Conservation (phyloP, 108 stramenopile species). For the Nannochloropsis salina region DNA sequence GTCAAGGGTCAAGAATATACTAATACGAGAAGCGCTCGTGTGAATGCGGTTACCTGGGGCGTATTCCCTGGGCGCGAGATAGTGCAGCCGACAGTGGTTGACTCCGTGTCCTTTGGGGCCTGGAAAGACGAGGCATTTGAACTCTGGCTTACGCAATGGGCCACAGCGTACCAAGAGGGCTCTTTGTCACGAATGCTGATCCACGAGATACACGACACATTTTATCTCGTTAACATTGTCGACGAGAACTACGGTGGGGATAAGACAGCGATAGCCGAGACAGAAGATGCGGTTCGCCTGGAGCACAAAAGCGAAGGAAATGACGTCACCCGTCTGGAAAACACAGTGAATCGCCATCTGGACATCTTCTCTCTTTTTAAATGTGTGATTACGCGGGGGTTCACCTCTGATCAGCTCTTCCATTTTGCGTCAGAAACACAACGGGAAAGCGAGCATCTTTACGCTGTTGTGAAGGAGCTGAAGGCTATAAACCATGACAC, state of each 20-base stretch:
- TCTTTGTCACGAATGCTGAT: conserved; percentile 68
- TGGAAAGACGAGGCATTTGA: conserved; percentile 83
- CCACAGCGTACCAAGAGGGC: conserved; percentile 79
- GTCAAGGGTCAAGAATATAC: conserved; percentile 29
- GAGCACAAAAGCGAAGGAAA: neutral
- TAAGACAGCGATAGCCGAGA: neutral
- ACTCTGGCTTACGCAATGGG: conserved; percentile 85
- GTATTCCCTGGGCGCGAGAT: conserved; percentile 52
- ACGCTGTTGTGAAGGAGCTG: neutral
- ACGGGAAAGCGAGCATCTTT: conserved; percentile 6
- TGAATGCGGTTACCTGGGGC: conserved; percentile 54
- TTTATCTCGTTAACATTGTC: conserved; percentile 84
- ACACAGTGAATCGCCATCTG: neutral
- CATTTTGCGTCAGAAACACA: conserved; percentile 11
- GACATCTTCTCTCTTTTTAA: conserved; percentile 1
- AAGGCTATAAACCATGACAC: neutral
- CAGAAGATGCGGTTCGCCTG: neutral
- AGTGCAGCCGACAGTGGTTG: conserved; percentile 53
- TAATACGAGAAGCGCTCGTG: neutral
- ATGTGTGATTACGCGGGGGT: neutral
- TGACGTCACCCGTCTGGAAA: neutral
- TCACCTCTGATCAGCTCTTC: neutral
- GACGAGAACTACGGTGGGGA: conserved; percentile 74
- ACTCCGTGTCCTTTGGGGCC: conserved; percentile 43
- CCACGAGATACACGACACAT: conserved; percentile 78